These are phyloP conservation scores for Camellia japonica DNA, from an alignment of 148 eudicot genomes.

Conservation along the genomic window DNA sequence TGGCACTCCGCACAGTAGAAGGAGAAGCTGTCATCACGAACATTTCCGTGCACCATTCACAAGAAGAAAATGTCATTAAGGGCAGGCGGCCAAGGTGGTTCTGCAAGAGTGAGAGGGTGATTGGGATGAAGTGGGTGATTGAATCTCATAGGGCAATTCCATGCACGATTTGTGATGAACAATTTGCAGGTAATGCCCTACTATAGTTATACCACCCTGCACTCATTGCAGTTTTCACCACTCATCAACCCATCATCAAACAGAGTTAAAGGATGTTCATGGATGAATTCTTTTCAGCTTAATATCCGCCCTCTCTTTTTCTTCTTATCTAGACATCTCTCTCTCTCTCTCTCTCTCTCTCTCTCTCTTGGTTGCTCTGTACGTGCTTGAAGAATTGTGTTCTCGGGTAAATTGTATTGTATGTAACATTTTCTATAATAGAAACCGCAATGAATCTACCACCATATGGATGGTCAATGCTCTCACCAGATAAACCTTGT, in stretches of 20 bases:
- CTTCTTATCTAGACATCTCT: not conserved
- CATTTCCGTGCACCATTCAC: not conserved
- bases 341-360: no score
- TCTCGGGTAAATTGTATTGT: no score
- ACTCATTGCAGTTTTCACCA: not conserved
- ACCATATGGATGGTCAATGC: no score
- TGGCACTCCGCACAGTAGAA: not conserved
- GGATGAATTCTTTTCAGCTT: not conserved
- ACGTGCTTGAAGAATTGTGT: no score
- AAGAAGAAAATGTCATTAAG: not conserved
- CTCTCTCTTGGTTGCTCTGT: no score
- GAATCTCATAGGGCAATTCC: not conserved
- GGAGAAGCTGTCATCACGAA: not conserved
- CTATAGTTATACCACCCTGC: not conserved
- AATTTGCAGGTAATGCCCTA: not conserved
- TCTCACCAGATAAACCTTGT: no score
- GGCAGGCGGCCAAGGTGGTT: not conserved
- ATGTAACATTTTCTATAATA: no score
- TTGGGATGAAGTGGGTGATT: not conserved
- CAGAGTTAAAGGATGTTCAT: not conserved
- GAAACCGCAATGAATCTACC: no score
- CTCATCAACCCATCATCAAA: not conserved
- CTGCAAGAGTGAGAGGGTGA: not conserved
- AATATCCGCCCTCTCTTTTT: not conserved
- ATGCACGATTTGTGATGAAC: not conserved